Base-by-base conservation (phyloP, 371 early-diverging fungal genomes). In the Mortierella sp. region DNA sequence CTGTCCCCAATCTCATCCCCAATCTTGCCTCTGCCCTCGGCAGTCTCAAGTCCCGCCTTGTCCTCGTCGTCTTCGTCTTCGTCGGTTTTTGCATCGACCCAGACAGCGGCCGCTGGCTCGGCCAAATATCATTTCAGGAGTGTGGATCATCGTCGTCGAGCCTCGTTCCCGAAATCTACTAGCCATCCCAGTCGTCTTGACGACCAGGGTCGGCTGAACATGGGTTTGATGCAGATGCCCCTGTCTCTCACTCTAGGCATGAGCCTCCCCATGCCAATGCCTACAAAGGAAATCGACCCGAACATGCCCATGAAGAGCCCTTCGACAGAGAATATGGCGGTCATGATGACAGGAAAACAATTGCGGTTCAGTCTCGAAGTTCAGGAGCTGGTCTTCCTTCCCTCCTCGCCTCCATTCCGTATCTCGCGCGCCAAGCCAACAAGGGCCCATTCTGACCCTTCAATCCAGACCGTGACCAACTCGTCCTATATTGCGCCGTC, bases 291-390 rank as follows among this genome's bases (percentile, higher is more conserved):
- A 3, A 9, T 9, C 9, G 37, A 37, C 37, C 37, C 3, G 37
- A 9, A 9, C 9, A 37, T 37, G 37, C 3, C 37, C 9, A 9
- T 37, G 37, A 37, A 3, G 37, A 5, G 37, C 37, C 37, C 37
- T 9, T 37, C 50, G 50, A 21, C 50, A 4, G 21, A n/a, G 50
- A 50, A 12, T 4, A 7, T 23, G 53, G 21, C 21, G 1, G 21
- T 19, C 11, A 19, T 53, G 53, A 37, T 37, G 37, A 9, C 19
- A 12, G 53, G 53, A 26, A 76, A 76, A 57, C 77, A 76, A 15
- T 50, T 76, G 53, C 64, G 77, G 21, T 76, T 76, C 59, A 76
- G 72, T 59, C 66, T 76, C 21, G 77, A 76, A 55, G 77, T 76
- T 14, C 77, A 76, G 43, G 77, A 76, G 23, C 55, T 76, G 55